Evolutionary conservation across 2,329 filamentous ascomycete species (phyloP).

Genomic region (Exutisphaerella laricina): DNA sequence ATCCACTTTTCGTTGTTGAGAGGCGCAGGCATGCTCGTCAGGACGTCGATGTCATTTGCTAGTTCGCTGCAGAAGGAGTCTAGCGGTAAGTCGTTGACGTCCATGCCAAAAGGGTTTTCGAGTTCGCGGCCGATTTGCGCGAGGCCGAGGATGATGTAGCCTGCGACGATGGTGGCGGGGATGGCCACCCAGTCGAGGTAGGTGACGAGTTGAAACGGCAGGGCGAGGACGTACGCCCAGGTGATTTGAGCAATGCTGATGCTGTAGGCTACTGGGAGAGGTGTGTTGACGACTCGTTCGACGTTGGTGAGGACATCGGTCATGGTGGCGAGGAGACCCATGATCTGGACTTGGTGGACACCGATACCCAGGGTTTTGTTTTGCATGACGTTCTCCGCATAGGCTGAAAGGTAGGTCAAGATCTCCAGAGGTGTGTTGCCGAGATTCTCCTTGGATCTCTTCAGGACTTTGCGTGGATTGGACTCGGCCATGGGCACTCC

Average conservation of each 20-base stretch:
- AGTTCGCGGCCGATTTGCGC: slow-evolving; percentile 72
- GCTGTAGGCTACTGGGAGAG: slow-evolving; percentile 73
- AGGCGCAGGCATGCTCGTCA: slow-evolving; percentile 55
- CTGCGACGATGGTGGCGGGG: slow-evolving; percentile 61
- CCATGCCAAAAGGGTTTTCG: slow-evolving; percentile 77
- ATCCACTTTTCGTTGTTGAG: slow-evolving; percentile 48
- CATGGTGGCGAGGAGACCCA: slow-evolving; percentile 55
- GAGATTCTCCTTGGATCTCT: slow-evolving; percentile 64
- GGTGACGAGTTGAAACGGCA: slow-evolving; percentile 72
- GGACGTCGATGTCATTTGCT: slow-evolving; percentile 66
- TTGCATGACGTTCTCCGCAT: slow-evolving; percentile 56
- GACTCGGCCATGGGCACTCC: slow-evolving; percentile 70
- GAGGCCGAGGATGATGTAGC: slow-evolving; percentile 79
- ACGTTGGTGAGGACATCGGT: slow-evolving; percentile 68
- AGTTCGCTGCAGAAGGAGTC: slow-evolving; percentile 73
- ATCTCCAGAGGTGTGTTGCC: slow-evolving; percentile 83
- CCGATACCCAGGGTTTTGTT: slow-evolving; percentile 52
- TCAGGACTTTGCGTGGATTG: slow-evolving; percentile 73
- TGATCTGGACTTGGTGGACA: slow-evolving; percentile 55
- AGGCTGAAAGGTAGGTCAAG: slow-evolving; percentile 63
- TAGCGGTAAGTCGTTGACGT: slow-evolving; percentile 75
- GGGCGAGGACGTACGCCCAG: slow-evolving; percentile 72
- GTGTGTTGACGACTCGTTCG: slow-evolving; percentile 75
- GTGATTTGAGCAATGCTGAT: slow-evolving; percentile 84
- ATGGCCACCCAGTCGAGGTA: slow-evolving; percentile 68